Evolutionary conservation across 2,329 filamentous ascomycete genomes (phyloP).

Genomic region (Pezicula neosporulosa): DNA sequence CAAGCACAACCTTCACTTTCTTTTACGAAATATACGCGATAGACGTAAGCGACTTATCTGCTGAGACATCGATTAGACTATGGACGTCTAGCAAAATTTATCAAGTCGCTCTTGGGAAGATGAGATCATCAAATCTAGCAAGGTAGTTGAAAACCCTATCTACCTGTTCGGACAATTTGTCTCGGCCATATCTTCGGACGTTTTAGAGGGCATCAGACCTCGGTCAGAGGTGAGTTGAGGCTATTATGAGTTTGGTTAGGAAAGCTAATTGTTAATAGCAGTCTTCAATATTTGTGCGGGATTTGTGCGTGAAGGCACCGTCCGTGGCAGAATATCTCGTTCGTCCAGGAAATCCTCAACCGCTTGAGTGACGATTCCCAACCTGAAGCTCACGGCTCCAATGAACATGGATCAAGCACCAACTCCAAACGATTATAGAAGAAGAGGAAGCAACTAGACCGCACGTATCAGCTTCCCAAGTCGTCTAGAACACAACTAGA

Average conservation of each 20-base stretch:
- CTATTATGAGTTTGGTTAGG: background rate
- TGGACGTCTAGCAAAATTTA: background rate
- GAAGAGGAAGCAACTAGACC: too few species aligned
- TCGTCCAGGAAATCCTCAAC: background rate
- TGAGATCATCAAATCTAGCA: background rate
- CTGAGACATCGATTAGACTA: background rate
- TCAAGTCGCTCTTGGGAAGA: slow-evolving; percentile 1
- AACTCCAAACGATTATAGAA: too few species aligned
- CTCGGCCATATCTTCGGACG: slow-evolving; percentile 2
- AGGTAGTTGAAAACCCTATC: slow-evolving; percentile 3
- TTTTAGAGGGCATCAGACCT: background rate
- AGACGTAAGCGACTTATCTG: slow-evolving; percentile 2
- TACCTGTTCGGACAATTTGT: slow-evolving; percentile 5
- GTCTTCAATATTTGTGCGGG: background rate
- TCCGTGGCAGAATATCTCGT: background rate
- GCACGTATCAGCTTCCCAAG: too few species aligned
- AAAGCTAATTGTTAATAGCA: slow-evolving; percentile 1
- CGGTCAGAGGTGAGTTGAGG: background rate
- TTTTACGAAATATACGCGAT: slow-evolving; percentile 1
- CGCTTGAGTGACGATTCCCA: background rate
- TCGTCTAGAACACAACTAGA: too few species aligned
- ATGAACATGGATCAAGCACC: too few species aligned
- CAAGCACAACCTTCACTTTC: background rate
- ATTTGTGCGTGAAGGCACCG: background rate
- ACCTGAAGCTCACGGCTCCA: too few species aligned